Percentiles rank a stretch among this genome's conserved stretches.
Conservation (phyloP, 2,329 filamentous ascomycete species). For the Phyllosticta citriasiana region DNA sequence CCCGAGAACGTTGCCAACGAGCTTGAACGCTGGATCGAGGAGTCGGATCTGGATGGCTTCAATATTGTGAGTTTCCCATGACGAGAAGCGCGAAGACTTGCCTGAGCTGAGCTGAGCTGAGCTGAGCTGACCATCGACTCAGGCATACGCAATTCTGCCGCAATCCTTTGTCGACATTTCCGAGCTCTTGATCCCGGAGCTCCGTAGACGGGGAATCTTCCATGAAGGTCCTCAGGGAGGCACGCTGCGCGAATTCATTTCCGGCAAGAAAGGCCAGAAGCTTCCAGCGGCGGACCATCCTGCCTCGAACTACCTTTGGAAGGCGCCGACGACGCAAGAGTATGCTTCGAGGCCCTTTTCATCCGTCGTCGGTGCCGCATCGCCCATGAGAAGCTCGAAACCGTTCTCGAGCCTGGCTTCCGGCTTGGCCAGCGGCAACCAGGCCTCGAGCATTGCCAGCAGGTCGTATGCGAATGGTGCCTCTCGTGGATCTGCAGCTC, state of each 20-base stretch:
- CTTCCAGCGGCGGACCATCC: slow-evolving; percentile 44
- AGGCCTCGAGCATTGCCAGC: neutral
- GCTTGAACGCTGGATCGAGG: slow-evolving; percentile 56
- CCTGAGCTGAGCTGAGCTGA: neutral
- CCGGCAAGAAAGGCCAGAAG: slow-evolving; percentile 40
- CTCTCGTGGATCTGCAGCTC: neutral
- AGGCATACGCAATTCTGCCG: slow-evolving; percentile 56
- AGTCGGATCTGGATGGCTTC: slow-evolving; percentile 65
- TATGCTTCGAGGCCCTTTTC: neutral
- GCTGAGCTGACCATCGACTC: neutral
- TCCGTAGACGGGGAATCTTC: slow-evolving; percentile 49
- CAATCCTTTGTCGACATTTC: slow-evolving; percentile 59
- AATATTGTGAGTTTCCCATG: slow-evolving; percentile 48
- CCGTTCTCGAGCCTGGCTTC: neutral
- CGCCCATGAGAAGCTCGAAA: neutral
- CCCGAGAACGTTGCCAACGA: slow-evolving; percentile 55
- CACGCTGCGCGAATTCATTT: slow-evolving; percentile 53
- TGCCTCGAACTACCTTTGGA: slow-evolving; percentile 39
- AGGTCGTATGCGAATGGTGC: neutral
- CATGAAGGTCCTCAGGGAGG: slow-evolving; percentile 45
- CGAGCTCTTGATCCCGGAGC: slow-evolving; percentile 49
- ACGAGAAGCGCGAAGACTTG: neutral
- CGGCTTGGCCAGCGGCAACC: neutral
- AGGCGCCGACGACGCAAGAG: slow-evolving; percentile 21
- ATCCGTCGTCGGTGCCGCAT: neutral